Evolutionary conservation across 2,329 filamentous ascomycete species (phyloP).

Genomic region (Trichothecium sympodiale): DNA sequence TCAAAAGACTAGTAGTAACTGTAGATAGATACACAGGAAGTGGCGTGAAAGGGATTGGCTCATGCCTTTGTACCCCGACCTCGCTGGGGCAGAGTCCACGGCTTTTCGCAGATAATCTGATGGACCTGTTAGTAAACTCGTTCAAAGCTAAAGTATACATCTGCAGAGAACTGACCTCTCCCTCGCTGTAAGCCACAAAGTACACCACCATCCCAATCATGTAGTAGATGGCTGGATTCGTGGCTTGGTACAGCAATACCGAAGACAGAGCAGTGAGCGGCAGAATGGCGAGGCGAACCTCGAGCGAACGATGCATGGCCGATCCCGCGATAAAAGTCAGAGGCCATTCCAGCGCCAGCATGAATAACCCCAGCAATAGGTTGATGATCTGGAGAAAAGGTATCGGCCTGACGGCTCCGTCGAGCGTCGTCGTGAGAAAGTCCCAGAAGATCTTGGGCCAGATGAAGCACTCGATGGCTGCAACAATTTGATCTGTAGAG

Average conservation of each 20-base stretch:
- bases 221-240: conserved; percentile 88
- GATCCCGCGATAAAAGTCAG: conserved; percentile 66
- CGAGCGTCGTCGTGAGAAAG: conserved; percentile 83
- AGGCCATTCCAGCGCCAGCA: conserved; percentile 87
- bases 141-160: neutral
- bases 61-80: neutral
- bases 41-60: no score
- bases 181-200: conserved; percentile 95
- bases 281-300: conserved; percentile 70
- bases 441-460: conserved; percentile 99
- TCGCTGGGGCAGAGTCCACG: conserved; percentile 53
- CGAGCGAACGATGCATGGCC: conserved; percentile 74
- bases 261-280: conserved; percentile 67
- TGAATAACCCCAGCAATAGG: conserved; percentile 65
- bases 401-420: conserved; percentile 75
- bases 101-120: conserved; percentile 56
- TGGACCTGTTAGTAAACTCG: conserved; percentile 5
- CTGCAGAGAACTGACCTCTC: conserved; percentile 58
- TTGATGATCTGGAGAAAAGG: conserved; percentile 87
- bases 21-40: no score
- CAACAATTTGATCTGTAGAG: conserved; percentile 83
- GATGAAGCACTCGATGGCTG: conserved; percentile 80
- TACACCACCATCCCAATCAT: conserved; percentile 76
- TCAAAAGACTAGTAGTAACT: no score
- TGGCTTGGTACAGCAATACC: conserved; percentile 79